phyloP scores from a whole-genome alignment of 495 filamentous ascomycete species.

The Lichenothelia convexa region DNA sequence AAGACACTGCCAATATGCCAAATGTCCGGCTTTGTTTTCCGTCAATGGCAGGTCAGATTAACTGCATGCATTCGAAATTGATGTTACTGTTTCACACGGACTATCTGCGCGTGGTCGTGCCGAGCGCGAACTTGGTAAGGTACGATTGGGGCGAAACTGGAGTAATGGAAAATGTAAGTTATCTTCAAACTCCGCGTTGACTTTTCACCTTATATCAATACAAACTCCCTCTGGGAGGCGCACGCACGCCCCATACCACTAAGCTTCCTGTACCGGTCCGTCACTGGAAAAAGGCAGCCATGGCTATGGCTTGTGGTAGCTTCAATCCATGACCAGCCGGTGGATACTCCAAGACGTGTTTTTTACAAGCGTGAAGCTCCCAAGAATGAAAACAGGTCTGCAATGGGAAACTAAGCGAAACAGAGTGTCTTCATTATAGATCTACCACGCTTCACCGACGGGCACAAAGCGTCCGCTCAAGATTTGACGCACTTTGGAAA shows the following conservation, averaged over 20 bases:
- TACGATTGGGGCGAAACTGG: slow-evolving; percentile 74
- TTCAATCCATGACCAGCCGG: too few relatives aligned
- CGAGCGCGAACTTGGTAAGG: slow-evolving; percentile 60
- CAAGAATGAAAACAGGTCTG: neutral
- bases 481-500: slow-evolving; percentile 43
- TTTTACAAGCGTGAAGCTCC: too few relatives aligned
- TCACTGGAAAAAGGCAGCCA: too few relatives aligned
- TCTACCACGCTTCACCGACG: slow-evolving; percentile 38
- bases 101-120: slow-evolving; percentile 58
- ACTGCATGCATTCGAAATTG: slow-evolving; percentile 77
- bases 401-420: too few relatives aligned
- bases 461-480: slow-evolving; percentile 12
- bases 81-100: slow-evolving; percentile 56
- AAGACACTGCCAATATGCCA: slow-evolving; percentile 32
- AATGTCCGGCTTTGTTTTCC: slow-evolving; percentile 64
- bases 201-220: too few relatives aligned
- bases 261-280: too few relatives aligned
- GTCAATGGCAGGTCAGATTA: slow-evolving; percentile 42
- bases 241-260: too few relatives aligned
- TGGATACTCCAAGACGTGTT: too few relatives aligned
- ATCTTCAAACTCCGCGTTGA: too few relatives aligned
- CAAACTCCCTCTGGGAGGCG: too few relatives aligned
- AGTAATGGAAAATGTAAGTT: slow-evolving; percentile 56
- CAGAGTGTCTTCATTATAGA: slow-evolving; percentile 71
- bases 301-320: too few relatives aligned